A percentile compares a stretch with the other conserved stretches of the same genome.
Conservation (phyloP, 495 filamentous ascomycete genomes). For the Pseudotulostoma volvatum region DNA sequence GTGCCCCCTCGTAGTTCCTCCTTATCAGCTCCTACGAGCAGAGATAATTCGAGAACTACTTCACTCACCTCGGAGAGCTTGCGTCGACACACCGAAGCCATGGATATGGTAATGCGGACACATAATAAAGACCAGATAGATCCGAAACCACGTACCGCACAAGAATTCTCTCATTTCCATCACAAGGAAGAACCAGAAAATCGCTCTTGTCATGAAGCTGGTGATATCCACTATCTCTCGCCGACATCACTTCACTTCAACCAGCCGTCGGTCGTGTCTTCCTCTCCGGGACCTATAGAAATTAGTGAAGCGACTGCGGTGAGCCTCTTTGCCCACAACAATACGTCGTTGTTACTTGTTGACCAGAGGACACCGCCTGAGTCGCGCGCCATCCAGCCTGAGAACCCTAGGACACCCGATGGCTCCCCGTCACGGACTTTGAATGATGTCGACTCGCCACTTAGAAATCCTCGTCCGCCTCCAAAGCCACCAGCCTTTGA, state of each 20-base stretch:
- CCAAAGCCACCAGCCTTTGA: constrained; percentile 54
- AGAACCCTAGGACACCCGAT: constrained; percentile 20
- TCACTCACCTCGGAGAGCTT: constrained; percentile 53
- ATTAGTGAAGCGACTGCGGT: constrained; percentile 65
- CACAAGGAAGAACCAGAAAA: neutral
- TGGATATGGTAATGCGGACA: constrained; percentile 12
- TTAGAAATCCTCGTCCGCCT: constrained; percentile 60
- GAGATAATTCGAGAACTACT: constrained; percentile 45
- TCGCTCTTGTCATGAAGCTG: neutral
- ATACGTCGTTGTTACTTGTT: constrained; percentile 62
- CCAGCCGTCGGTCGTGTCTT: constrained; percentile 32
- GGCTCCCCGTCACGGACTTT: constrained; percentile 27
- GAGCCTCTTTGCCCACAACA: constrained; percentile 73
- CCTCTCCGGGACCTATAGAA: constrained; percentile 34
- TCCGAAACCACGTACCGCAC: constrained; percentile 1
- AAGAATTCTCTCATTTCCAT: neutral
- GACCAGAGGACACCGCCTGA: constrained; percentile 40
- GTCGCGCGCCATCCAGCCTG: constrained; percentile 9
- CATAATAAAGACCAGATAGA: constrained; percentile 11
- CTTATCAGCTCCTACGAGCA: constrained; percentile 54
- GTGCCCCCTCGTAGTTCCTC: constrained; percentile 48
- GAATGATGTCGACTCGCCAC: constrained; percentile 43
- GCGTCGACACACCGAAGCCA: constrained; percentile 37
- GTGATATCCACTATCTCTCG: constrained; percentile 24
- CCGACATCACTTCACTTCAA: constrained; percentile 29